Evolutionary conservation across 2,329 filamentous ascomycete species (phyloP), one percentile per base, ranked within the genome.

Genomic region (Pseudogymnoascus sp.): DNA sequence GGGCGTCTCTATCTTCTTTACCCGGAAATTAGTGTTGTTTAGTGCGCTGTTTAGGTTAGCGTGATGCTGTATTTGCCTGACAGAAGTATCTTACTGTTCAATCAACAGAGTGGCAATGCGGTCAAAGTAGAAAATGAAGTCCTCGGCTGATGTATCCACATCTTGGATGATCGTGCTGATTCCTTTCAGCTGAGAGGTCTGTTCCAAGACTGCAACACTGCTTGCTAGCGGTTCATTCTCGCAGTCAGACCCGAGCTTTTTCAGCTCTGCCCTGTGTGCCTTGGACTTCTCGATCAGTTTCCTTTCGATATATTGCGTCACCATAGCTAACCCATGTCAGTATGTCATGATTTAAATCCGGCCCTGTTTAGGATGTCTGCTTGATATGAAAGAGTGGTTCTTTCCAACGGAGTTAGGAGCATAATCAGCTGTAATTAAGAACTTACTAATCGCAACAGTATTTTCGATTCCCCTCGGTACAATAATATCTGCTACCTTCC

Each of bases 91-190:
- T 65, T 76, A 87, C 84, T 86, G 79, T 75, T 97, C 93, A 57
- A 97, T 84, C 26, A 97, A 80, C 62, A 97, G 80, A n/a, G 89
- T 86, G 1, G 90, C 86, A 38, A 97, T 80, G 38, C 95, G 85
- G 76, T 99, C 92, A 75, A 97, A 97, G 76, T 97, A 97, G 76
- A 97, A 97, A 66, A 96, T 91, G 74, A 97, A 97, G 70, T 97
- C 93, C 73, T 96, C 93, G 44, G 90, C 83, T 6, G 83, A 80
- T 0, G 91, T 93, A 59, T 87, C 83, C 17, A 90, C 88, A 69
- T 95, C 84, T 59, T 96, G 88, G 42, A 99, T 84, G 64, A 97
- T 89, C 0, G 93, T 97, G 74, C 91, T 93, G 84, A 99, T 96
- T 57, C 87, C 93, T 64, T 82, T 82, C 63, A 97, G 81, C 75